These are phyloP conservation scores for Candida xyloterini DNA, from an alignment of 805 yeast genomes.

Conservation along the genomic window DNA sequence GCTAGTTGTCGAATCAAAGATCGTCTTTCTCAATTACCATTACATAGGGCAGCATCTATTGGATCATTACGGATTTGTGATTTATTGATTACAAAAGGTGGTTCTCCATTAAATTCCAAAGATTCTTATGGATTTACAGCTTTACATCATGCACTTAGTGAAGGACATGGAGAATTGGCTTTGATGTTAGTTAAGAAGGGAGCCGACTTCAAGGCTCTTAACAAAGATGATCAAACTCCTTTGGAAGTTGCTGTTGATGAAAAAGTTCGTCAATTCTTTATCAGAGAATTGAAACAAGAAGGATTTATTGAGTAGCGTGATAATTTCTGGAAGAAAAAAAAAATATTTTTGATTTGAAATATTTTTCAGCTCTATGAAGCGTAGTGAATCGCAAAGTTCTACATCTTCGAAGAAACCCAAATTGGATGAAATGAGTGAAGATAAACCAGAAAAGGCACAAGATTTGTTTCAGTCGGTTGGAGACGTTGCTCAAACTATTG, in stretches of 20 bases:
- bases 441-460: conserved; percentile 29
- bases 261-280: conserved; percentile 42
- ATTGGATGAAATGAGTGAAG: conserved; percentile 19
- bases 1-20: conserved; percentile 70
- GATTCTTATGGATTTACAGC: conserved; percentile 83
- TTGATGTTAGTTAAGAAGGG: conserved; percentile 58
- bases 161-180: conserved; percentile 81
- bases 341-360: background rate
- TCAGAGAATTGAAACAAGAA: conserved; percentile 22
- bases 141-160: conserved; percentile 85
- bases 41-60: conserved; percentile 80
- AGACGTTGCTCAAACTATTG: conserved; percentile 49
- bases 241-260: conserved; percentile 54
- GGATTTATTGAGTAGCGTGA: conserved; percentile 15
- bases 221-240: conserved; percentile 53
- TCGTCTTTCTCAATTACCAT: conserved; percentile 57
- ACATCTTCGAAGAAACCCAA: conserved; percentile 29
- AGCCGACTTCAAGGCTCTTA: conserved; percentile 54
- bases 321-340: background rate
- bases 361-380: conserved; percentile 12
- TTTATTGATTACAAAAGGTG: conserved; percentile 48
- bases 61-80: conserved; percentile 62
- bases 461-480: conserved; percentile 59
- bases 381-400: conserved; percentile 13
- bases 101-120: conserved; percentile 62